These are phyloP conservation scores for Coniochaeta sp. DNA, from an alignment of 2,329 filamentous ascomycete genomes.

Conservation along the genomic window DNA sequence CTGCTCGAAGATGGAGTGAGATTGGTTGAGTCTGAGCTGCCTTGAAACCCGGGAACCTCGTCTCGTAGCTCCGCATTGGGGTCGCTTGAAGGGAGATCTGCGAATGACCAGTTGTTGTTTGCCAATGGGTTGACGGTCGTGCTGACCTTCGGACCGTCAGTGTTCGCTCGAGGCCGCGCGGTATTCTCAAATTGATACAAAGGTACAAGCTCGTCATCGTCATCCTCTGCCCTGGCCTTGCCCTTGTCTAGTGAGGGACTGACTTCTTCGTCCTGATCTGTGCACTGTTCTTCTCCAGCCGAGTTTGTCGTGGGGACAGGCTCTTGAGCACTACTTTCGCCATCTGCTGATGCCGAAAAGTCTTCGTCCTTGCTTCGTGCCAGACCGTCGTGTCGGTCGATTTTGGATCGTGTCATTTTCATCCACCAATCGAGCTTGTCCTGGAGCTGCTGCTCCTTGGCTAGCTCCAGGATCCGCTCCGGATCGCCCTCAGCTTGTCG, in stretches of 20 bases:
- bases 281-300: neutral
- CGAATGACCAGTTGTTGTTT: slow-evolving; percentile 56
- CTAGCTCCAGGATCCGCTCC: slow-evolving; percentile 51
- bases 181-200: slow-evolving; percentile 7
- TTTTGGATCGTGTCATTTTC: slow-evolving; percentile 37
- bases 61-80: neutral
- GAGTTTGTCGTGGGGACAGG: neutral
- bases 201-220: slow-evolving; percentile 3
- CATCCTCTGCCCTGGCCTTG: slow-evolving; percentile 6
- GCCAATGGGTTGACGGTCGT: slow-evolving; percentile 43
- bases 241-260: neutral
- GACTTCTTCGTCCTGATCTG: slow-evolving; percentile 4
- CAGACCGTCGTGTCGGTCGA: slow-evolving; percentile 9
- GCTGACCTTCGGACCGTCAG: slow-evolving; percentile 44
- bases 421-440: slow-evolving; percentile 55
- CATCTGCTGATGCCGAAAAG: neutral
- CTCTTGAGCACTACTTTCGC: neutral
- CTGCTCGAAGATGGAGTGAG: neutral
- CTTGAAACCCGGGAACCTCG: neutral
- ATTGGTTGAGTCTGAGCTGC: neutral
- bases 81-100: slow-evolving; percentile 13
- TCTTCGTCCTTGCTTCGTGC: slow-evolving; percentile 1
- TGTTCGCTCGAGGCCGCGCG: slow-evolving; percentile 43
- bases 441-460: slow-evolving; percentile 51
- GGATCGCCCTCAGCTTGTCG: slow-evolving; percentile 53